phyloP scores from a whole-genome alignment of 139 green algal genomes.

The Spirogloea muscicola region DNA sequence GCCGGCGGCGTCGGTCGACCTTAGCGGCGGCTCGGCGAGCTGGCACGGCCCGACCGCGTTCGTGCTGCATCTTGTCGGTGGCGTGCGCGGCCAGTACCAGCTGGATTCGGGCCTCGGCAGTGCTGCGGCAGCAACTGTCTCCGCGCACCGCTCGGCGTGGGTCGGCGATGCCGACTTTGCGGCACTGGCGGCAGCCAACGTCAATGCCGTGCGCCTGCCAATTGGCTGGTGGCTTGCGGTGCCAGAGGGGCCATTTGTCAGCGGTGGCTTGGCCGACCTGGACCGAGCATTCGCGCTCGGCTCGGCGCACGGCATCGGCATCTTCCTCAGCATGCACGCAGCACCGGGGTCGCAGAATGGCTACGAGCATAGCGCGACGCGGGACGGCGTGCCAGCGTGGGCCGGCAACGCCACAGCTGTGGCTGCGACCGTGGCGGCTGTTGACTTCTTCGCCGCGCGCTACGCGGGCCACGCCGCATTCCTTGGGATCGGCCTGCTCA shows the following conservation, averaged over 20 bases:
- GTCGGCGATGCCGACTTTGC: background rate
- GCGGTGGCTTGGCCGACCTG: background rate
- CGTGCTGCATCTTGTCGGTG: background rate
- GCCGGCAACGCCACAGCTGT: background rate
- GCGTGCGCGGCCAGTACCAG: background rate
- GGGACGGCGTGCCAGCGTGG: background rate
- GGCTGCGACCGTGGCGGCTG: background rate
- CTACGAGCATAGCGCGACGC: background rate
- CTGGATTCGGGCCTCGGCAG: background rate
- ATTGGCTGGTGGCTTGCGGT: constrained; percentile 17
- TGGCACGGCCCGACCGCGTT: background rate
- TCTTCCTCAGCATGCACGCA: constrained; percentile 4
- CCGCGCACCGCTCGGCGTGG: background rate
- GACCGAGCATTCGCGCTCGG: background rate
- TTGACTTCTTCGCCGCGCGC: constrained; percentile 3
- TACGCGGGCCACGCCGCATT: constrained; percentile 1
- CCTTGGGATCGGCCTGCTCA: constrained; percentile 10
- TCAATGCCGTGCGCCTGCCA: constrained; percentile 25
- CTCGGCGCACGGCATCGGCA: background rate
- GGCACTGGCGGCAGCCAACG: background rate
- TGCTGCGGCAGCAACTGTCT: background rate
- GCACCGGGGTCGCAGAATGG: background rate
- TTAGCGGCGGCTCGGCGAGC: too few species aligned
- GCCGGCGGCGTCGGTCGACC: background rate
- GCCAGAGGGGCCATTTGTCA: background rate